Conservation (phyloP, 352 stramenopile genomes). For the Phytopythium boreale region DNA sequence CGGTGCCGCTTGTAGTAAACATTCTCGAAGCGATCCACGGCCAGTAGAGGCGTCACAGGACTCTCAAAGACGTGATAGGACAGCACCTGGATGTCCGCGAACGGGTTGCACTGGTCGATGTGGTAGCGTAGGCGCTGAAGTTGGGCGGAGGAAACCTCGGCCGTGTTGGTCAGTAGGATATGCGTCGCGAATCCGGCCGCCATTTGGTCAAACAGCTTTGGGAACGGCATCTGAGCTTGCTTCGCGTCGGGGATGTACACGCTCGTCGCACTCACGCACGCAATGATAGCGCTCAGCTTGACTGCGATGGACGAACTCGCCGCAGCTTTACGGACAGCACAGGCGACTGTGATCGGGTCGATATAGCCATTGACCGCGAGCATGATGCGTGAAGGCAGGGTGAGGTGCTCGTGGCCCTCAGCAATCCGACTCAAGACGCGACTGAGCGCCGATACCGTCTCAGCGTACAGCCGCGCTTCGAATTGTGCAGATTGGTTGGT, state of each 20-base stretch:
- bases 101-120: slow-evolving; percentile 67
- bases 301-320: slow-evolving; percentile 14
- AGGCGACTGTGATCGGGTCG: slow-evolving; percentile 43
- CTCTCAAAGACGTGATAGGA: slow-evolving; percentile 63
- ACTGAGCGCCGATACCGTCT: slow-evolving; percentile 24
- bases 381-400: slow-evolving; percentile 41
- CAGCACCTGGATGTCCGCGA: slow-evolving; percentile 67
- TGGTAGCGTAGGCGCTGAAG: slow-evolving; percentile 59
- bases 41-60: slow-evolving; percentile 46
- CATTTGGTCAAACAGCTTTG: slow-evolving; percentile 71
- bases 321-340: slow-evolving; percentile 31
- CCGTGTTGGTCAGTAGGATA: slow-evolving; percentile 51
- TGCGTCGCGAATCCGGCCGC: slow-evolving; percentile 59
- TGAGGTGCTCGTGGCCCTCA: slow-evolving; percentile 11
- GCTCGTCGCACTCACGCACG: slow-evolving; percentile 50
- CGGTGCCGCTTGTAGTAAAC: slow-evolving; percentile 56
- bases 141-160: slow-evolving; percentile 30
- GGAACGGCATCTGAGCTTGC: slow-evolving; percentile 34
- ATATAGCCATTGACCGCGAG: slow-evolving; percentile 55
- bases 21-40: slow-evolving; percentile 55
- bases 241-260: slow-evolving; percentile 48
- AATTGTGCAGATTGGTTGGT: slow-evolving; percentile 14
- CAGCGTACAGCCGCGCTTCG: slow-evolving; percentile 20
- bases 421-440: slow-evolving; percentile 18
- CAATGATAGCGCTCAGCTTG: slow-evolving; percentile 48